Evolutionary conservation across 768 basidiomycete genomes (phyloP), one percentile per base, ranked within the genome.

Genomic region (Lyophyllum decastes): DNA sequence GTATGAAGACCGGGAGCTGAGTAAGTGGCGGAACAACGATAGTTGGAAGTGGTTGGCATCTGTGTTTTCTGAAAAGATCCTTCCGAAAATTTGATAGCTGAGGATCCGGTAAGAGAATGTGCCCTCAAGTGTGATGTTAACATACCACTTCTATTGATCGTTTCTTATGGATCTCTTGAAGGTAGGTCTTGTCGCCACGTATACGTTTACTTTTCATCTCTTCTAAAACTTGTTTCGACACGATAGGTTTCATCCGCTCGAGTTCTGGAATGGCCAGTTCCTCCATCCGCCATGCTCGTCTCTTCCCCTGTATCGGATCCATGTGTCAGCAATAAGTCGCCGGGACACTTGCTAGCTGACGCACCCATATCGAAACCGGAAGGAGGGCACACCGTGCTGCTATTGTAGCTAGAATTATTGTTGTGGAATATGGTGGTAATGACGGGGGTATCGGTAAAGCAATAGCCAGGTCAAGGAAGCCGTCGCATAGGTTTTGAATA

Each of bases 331-430:
- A 25, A 26, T 17, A 17, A 48, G 17, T 30, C 30, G 7, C n/a
- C 47, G 26, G 43, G 25, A 33, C 34, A 52, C 14, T 14, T 35
- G 55, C 45, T 22, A 49, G 51, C 35, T 34, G 17, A 68, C 83
- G 58, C 61, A 92, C 92, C 92, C 91, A 93, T 78, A 92, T 68
- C 64, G 89, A 83, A 56, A 89, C 75, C 30, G 92, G 92, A 12
- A 90, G 77, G 5, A 90, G 82, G 1, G 76, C 76, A 26, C 87
- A 73, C 64, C 92, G 85, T 40, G 83, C 78, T 14, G 80, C 66
- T 38, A 90, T 67, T 2, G 91, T 87, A 54, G 85, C 77, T 2
- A 92, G 66, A 51, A 93, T 86, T 57, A 94, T 91, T 2, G 90
- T 86, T 1, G 85, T 81, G 6, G 92, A 82, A 71, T 93, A 93